phyloP scores from a whole-genome alignment of 257 asterid species.

The Coffea canephora region DNA sequence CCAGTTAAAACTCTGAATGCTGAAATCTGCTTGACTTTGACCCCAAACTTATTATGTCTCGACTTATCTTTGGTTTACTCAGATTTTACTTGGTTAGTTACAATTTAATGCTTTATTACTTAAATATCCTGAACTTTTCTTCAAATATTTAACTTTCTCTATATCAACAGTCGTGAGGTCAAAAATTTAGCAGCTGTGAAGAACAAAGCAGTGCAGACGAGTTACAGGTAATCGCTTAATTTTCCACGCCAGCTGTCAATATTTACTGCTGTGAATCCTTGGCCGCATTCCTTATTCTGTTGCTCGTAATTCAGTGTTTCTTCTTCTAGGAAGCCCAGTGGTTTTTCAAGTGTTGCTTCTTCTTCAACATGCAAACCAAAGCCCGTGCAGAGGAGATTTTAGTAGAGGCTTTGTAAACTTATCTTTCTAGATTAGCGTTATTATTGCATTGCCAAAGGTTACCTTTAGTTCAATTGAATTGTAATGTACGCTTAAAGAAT shows the following conservation, averaged over 20 bases:
- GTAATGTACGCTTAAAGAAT: not conserved
- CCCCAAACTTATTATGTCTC: not conserved
- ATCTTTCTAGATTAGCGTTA: too few species aligned
- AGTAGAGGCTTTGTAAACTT: not conserved
- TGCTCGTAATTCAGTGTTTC: constrained; percentile 17
- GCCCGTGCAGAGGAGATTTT: constrained; percentile 11
- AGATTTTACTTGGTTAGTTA: not conserved
- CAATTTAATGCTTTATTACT: not conserved
- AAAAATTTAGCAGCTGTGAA: constrained; percentile 69
- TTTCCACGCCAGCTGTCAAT: not conserved
- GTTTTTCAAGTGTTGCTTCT: constrained; percentile 19
- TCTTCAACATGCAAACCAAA: constrained; percentile 24
- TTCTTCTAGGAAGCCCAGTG: constrained; percentile 19
- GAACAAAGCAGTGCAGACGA: constrained; percentile 50
- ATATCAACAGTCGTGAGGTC: constrained; percentile 61
- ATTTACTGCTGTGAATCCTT: not conserved
- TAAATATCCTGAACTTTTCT: not conserved
- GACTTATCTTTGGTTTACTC: not conserved
- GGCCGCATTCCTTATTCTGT: not conserved
- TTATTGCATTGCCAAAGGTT: not conserved
- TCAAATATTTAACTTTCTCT: constrained; percentile 15
- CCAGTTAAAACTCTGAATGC: not conserved
- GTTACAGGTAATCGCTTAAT: constrained; percentile 35
- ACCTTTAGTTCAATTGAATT: not conserved
- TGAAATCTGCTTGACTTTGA: not conserved